These are phyloP conservation scores for Microcyclospora tardicrescens DNA, from an alignment of 2,329 filamentous ascomycete species.

Conservation along the genomic window DNA sequence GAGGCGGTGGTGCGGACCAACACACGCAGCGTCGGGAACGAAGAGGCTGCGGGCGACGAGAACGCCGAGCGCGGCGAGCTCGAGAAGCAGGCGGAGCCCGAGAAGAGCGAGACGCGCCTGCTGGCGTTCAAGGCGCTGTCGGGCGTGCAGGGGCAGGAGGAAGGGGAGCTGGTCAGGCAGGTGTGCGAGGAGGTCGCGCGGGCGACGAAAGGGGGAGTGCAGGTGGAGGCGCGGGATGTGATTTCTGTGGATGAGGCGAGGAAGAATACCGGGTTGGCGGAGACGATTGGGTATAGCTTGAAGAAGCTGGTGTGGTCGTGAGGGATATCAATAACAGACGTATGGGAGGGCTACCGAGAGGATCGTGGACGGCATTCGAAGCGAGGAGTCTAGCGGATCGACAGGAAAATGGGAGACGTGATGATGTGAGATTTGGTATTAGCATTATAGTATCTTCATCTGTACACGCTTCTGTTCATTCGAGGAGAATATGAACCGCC, in stretches of 20 bases:
- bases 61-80: constrained; percentile 14
- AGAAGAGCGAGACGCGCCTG: constrained; percentile 21
- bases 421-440: no score
- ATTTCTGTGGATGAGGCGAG: constrained; percentile 75
- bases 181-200: constrained; percentile 69
- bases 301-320: constrained; percentile 85
- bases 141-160: constrained; percentile 21
- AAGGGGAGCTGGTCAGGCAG: constrained; percentile 43
- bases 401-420: no score
- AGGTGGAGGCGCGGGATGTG: constrained; percentile 52
- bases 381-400: no score
- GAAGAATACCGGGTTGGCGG: constrained; percentile 72
- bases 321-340: constrained; percentile 4
- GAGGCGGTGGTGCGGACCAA: constrained; percentile 67
- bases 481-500: no score
- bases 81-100: constrained; percentile 10
- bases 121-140: constrained; percentile 46
- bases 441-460: no score
- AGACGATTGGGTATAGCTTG: constrained; percentile 76
- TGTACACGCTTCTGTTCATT: no score
- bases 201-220: constrained; percentile 27
- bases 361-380: no score
- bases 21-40: constrained; percentile 58
- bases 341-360: no score
- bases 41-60: constrained; percentile 35